A percentile compares a stretch with the other conserved stretches of the same genome.
Conservation (phyloP, 441 rosid species). For the Gossypium davidsonii region DNA sequence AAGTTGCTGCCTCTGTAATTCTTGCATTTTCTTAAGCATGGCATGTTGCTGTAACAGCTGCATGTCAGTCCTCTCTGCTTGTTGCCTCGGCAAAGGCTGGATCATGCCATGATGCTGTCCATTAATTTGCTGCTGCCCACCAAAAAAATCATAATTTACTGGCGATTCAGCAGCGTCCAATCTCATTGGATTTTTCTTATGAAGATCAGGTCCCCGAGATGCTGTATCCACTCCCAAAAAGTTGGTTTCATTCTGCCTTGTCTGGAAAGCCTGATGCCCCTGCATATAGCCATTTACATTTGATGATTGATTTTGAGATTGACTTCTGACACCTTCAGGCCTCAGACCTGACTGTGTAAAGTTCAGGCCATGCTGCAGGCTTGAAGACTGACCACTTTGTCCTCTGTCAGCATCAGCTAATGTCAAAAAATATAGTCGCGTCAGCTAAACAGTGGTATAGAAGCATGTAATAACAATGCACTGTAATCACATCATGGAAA, state of each 20-base stretch:
- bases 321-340: slow-evolving; percentile 46
- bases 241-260: slow-evolving; percentile 49
- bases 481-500: background rate
- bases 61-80: slow-evolving; percentile 59
- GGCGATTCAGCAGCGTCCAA: slow-evolving; percentile 61
- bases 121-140: slow-evolving; percentile 56
- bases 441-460: slow-evolving; percentile 11
- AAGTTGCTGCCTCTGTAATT: slow-evolving; percentile 59
- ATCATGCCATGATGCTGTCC: slow-evolving; percentile 53
- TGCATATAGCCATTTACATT: slow-evolving; percentile 54
- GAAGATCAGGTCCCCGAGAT: slow-evolving; percentile 52
- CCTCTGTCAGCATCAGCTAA: slow-evolving; percentile 52
- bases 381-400: slow-evolving; percentile 35
- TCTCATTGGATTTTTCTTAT: slow-evolving; percentile 39
- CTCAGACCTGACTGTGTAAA: slow-evolving; percentile 44
- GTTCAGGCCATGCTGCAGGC: slow-evolving; percentile 42
- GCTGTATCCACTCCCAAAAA: slow-evolving; percentile 49
- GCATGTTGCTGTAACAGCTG: slow-evolving; percentile 64
- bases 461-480: slow-evolving; percentile 8
- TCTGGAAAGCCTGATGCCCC: slow-evolving; percentile 41
- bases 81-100: slow-evolving; percentile 61
- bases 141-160: slow-evolving; percentile 60
- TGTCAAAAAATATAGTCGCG: slow-evolving; percentile 21
- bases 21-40: slow-evolving; percentile 64
- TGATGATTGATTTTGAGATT: slow-evolving; percentile 37